phyloP scores from a whole-genome alignment of 257 asterid genomes.

The Solanum arcanum region DNA sequence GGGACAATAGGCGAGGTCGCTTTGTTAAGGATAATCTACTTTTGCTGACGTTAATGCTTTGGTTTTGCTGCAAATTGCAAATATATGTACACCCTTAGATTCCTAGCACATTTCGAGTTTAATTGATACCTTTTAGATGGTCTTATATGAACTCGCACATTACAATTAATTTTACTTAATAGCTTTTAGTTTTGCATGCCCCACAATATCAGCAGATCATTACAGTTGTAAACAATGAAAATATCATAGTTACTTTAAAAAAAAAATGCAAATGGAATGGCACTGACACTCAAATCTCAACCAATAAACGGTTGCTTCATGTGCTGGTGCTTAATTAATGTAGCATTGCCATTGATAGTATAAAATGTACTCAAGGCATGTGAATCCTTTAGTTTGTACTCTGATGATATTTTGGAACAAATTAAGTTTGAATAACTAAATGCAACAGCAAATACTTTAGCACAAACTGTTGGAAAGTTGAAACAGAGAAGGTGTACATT shows the following conservation, averaged over 20 bases:
- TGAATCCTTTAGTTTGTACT: background rate
- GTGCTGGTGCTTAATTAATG: background rate
- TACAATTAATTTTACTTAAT: no score
- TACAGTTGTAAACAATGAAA: background rate
- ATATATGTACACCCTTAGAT: no score
- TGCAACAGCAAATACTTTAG: background rate
- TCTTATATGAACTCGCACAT: no score
- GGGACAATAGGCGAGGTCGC: no score
- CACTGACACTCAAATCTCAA: background rate
- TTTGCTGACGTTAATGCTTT: no score
- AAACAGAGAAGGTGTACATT: background rate
- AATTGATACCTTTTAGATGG: no score
- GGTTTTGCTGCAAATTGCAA: no score
- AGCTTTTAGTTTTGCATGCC: no score
- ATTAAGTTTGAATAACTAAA: background rate
- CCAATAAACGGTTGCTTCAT: background rate
- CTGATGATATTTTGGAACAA: background rate
- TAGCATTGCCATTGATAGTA: background rate
- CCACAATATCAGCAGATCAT: no score
- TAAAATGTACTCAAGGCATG: background rate
- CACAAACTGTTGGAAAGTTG: background rate
- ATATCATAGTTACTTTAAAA: background rate
- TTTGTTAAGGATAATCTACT: no score
- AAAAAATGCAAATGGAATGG: background rate
- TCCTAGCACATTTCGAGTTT: no score